Base-by-base conservation (phyloP, 306 rosid genomes). In the Cicer chorassanicum region DNA sequence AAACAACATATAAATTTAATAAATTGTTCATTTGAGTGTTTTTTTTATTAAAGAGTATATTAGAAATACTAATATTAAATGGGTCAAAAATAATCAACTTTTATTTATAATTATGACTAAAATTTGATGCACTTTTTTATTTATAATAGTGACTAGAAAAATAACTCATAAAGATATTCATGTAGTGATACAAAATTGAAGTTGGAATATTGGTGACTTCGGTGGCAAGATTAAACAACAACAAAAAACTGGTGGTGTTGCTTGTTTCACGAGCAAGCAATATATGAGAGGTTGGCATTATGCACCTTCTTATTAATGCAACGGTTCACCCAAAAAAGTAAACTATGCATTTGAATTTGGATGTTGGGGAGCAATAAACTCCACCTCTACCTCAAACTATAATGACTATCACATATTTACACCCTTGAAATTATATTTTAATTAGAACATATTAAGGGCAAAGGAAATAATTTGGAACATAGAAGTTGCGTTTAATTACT, bases 191-290 rank as follows among this genome's bases (percentile, higher is more conserved):
- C 36, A 4, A 29, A 29, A 3, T 29, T 29, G 36, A 29, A 0
- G 36, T 29, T 4, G 5, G 36, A 29, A 29, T 29, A 4, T 3
- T 3, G 5, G 3, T 0, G 4, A 29, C 36, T 29, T 29, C 4
- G 5, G 5, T 29, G 36, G 13, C 24, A 40, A 9, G 11, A 50
- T 60, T 70, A 41, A 68, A 4, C 2, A 66, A 3, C 29, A 21
- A 21, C 36, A 2, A 19, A 2, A 15, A 48, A 4, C 14, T 34
- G 45, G 51, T 48, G 2, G 15, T 34, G 38, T 51, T 65, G 14
- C 67, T 65, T 29, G 7, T 49, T 49, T 57, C 75, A 77, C 45
- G 63, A 51, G 68, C 1, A 36, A 50, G 8, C 18, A 46, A 51
- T 48, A 13, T 29, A 61, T 65, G 68, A 40, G 71, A 74, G 9